These are phyloP conservation scores for Tylopilus sp. DNA, from an alignment of 1,284 basidiomycete species.

Conservation along the genomic window DNA sequence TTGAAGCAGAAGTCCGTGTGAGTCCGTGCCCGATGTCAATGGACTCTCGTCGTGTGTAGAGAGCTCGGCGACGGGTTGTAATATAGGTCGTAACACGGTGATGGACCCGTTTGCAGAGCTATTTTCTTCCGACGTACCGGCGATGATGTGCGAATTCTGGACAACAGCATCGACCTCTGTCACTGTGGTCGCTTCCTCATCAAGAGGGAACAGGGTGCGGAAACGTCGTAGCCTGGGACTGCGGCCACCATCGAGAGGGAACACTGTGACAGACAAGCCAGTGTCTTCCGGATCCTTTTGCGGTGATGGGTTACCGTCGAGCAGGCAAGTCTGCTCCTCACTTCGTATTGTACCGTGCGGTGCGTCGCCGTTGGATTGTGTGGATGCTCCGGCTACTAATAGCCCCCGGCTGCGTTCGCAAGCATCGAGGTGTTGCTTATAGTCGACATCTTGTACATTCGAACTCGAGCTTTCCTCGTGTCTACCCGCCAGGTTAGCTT, in stretches of 20 bases:
- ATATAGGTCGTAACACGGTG: background rate
- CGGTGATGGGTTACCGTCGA: background rate
- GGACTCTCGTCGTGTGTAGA: background rate
- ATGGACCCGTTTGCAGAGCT: background rate
- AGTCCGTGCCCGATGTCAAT: background rate
- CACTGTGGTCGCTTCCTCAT: background rate
- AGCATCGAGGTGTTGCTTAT: background rate
- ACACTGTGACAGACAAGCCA: background rate
- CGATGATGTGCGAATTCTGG: background rate
- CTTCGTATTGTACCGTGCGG: background rate
- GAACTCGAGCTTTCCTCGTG: background rate
- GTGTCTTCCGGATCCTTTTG: background rate
- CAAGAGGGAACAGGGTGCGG: background rate
- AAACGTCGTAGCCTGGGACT: background rate
- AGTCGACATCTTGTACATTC: background rate
- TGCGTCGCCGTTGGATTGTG: background rate
- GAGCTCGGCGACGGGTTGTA: background rate
- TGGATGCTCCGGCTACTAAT: background rate
- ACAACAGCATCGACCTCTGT: background rate
- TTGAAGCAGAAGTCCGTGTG: background rate
- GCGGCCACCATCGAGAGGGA: background rate
- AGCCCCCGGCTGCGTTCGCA: background rate
- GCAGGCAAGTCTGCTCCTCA: background rate
- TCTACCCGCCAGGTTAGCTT: slow-evolving; percentile 14
- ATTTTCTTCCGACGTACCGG: background rate